These are phyloP conservation scores for Pestalotiopsis sp. DNA, from an alignment of 2,329 filamentous ascomycete genomes.

Conservation along the genomic window DNA sequence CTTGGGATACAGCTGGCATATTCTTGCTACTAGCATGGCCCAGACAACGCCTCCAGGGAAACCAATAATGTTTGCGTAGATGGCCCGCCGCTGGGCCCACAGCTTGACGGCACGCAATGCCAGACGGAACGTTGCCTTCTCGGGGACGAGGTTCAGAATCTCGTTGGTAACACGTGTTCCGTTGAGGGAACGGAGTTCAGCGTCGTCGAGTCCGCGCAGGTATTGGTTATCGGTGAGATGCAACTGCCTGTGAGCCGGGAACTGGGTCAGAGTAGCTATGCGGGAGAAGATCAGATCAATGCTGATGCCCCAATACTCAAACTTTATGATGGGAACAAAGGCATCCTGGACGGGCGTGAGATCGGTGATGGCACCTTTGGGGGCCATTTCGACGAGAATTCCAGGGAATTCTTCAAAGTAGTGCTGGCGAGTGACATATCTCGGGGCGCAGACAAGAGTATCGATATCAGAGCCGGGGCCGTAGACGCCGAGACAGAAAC, in stretches of 20 bases:
- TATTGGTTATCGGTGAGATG: slow-evolving; percentile 82
- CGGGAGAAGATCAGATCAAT: slow-evolving; percentile 92
- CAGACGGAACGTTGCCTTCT: slow-evolving; percentile 85
- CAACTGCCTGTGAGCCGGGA: slow-evolving; percentile 68
- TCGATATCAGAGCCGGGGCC: slow-evolving; percentile 98
- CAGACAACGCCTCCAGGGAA: slow-evolving; percentile 97
- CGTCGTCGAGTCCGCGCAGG: slow-evolving; percentile 82
- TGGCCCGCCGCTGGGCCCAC: slow-evolving; percentile 89
- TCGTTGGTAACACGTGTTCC: slow-evolving; percentile 94
- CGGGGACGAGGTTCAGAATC: slow-evolving; percentile 85
- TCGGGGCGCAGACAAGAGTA: slow-evolving; percentile 88
- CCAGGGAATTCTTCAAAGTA: slow-evolving; percentile 91
- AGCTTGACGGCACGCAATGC: slow-evolving; percentile 92
- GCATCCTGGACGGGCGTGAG: slow-evolving; percentile 85
- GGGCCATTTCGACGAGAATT: slow-evolving; percentile 74
- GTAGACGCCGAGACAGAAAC: slow-evolving; percentile 91
- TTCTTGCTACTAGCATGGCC: slow-evolving; percentile 95
- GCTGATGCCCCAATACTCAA: slow-evolving; percentile 86
- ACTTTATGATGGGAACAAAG: slow-evolving; percentile 96
- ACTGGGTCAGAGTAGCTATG: slow-evolving; percentile 68
- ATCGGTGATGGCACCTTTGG: slow-evolving; percentile 79
- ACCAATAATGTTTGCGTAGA: slow-evolving; percentile 95
- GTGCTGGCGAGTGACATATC: slow-evolving; percentile 84
- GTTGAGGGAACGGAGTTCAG: slow-evolving; percentile 86
- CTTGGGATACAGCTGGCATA: slow-evolving; percentile 94